Base-by-base conservation (phyloP, 140 eudicot species). In the Erigeron philadelphicus region DNA sequence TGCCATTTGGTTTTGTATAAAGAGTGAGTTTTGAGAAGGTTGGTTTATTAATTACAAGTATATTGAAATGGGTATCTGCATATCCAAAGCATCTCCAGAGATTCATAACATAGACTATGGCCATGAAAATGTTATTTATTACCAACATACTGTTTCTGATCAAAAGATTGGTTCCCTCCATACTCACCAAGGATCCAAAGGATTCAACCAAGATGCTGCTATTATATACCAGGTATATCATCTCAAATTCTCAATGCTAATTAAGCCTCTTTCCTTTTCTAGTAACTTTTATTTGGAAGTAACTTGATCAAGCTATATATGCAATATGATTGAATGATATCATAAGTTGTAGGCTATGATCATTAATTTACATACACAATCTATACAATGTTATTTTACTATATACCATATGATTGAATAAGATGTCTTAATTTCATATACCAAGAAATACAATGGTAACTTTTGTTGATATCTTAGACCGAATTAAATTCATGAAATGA, bases 151-250 rank as follows among this genome's bases (percentile, higher is more conserved):
- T 15, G 11, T 53, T 48, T 43, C 53, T 25, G 72, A 61, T 68
- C 72, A 67, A 3, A 69, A 35, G 67, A 53, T 83, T 64, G 92
- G 93, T 7, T 92, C 96, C 53, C 73, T 84, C 13, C 61, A 76
- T 80, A 83, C 98, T 77, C 84, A 81, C 45, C 77, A 78, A 72
- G 96, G 96, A 5, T 83, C 80, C 70, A 92, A 88, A 86, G 90
- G 93, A 49, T 21, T 48, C 47, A 92, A 92, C 72, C 98, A 92
- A 88, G 98, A 92, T 88, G 73, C 85, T 84, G 95, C 96, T 23
- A 78, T 88, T 72, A 76, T 92, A 38, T 80, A 72, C 46, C 90
- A 92, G 98, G 98, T 88, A 66, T 64, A 56, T 16, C 57, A 64
- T 62, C 75, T 41, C n/a, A n/a, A n/a, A n/a, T n/a, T n/a, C n/a